phyloP scores from a whole-genome alignment of 306 rosid species.

The Myrica gale region DNA sequence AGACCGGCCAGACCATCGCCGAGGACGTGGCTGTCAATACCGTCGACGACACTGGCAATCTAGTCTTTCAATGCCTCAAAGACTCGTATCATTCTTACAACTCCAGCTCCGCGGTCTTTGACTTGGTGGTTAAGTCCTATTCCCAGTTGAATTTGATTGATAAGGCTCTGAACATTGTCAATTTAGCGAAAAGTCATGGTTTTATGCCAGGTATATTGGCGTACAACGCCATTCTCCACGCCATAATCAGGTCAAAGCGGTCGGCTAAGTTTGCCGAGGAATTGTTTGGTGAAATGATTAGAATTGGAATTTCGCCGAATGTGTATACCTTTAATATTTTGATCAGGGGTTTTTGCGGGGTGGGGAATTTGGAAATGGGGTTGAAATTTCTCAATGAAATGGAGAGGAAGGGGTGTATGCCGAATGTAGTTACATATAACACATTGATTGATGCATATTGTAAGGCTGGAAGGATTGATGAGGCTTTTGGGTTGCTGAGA shows the following conservation, averaged over 20 bases:
- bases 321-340: slow-evolving; percentile 71
- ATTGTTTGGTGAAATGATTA: slow-evolving; percentile 56
- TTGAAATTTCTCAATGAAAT: slow-evolving; percentile 48
- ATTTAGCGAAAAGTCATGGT: slow-evolving; percentile 54
- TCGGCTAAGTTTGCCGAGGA: slow-evolving; percentile 42
- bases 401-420: slow-evolving; percentile 69
- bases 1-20: slow-evolving; percentile 68
- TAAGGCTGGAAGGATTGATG: slow-evolving; percentile 47
- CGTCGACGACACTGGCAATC: slow-evolving; percentile 36
- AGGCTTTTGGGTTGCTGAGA: slow-evolving; percentile 52
- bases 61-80: slow-evolving; percentile 51
- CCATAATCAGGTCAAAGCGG: slow-evolving; percentile 39
- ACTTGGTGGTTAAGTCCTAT: slow-evolving; percentile 69
- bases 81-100: slow-evolving; percentile 52
- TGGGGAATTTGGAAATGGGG: slow-evolving; percentile 53
- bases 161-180: slow-evolving; percentile 52
- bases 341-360: slow-evolving; percentile 61
- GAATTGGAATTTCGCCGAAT: slow-evolving; percentile 63
- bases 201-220: slow-evolving; percentile 64
- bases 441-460: slow-evolving; percentile 65
- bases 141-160: slow-evolving; percentile 45
- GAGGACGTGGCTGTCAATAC: slow-evolving; percentile 47
- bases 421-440: slow-evolving; percentile 70
- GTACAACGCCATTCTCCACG: slow-evolving; percentile 63
- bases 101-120: slow-evolving; percentile 70